Evolutionary conservation across 176 grass and related monocot species (phyloP).

Genomic region (Dendrocalamus sinicus): DNA sequence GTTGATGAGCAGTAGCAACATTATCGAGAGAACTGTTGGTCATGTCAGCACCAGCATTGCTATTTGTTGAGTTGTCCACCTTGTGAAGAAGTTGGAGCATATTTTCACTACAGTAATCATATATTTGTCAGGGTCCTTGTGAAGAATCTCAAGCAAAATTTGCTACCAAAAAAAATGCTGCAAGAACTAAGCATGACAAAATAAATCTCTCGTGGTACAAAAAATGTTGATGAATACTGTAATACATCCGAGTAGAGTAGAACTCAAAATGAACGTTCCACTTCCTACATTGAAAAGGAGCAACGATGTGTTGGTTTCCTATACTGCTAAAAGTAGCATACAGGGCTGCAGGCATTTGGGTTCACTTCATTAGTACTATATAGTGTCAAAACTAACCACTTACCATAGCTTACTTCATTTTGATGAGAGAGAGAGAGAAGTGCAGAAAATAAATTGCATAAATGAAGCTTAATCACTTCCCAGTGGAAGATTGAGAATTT

Average conservation of each 20-base stretch:
- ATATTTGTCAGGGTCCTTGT: constrained; percentile 51
- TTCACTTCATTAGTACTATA: constrained; percentile 23
- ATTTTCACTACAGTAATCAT: constrained; percentile 81
- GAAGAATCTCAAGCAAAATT: constrained; percentile 61
- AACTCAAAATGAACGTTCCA: background rate
- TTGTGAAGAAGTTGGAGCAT: constrained; percentile 97
- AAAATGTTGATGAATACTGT: constrained; percentile 1
- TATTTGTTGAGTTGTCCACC: constrained; percentile 73
- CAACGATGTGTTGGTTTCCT: background rate
- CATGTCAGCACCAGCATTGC: constrained; percentile 49
- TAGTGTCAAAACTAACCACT: constrained; percentile 7
- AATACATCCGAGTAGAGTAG: constrained; percentile 10
- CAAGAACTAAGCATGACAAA: constrained; percentile 10
- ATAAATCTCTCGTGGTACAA: constrained; percentile 8
- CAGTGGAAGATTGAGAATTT: background rate
- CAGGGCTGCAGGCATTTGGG: background rate
- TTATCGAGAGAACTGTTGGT: constrained; percentile 49
- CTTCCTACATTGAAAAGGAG: constrained; percentile 9
- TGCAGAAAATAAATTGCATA: constrained; percentile 10
- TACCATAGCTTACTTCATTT: background rate
- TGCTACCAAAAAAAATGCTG: constrained; percentile 50
- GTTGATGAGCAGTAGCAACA: constrained; percentile 59
- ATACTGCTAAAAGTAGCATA: constrained; percentile 9
- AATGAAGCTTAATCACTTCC: constrained; percentile 6
- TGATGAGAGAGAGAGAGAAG: constrained; percentile 8